These are phyloP conservation scores for Pseudocercospora vitis DNA, from an alignment of 2,329 filamentous ascomycete species.

Conservation along the genomic window DNA sequence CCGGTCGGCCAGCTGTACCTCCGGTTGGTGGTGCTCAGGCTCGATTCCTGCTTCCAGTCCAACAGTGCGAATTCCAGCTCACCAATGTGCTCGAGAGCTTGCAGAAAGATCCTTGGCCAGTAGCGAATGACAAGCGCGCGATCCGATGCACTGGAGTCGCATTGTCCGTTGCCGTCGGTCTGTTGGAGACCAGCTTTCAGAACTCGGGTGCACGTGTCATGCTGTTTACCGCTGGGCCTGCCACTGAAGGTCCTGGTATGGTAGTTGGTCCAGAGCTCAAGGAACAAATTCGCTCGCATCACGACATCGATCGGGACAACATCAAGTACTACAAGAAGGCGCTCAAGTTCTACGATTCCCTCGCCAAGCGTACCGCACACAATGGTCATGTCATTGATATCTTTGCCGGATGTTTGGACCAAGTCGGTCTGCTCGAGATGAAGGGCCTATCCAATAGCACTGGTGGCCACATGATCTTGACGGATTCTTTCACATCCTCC, in stretches of 20 bases:
- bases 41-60: conserved; percentile 88
- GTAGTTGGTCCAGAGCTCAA: conserved; percentile 94
- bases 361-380: conserved; percentile 91
- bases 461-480: conserved; percentile 96
- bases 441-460: conserved; percentile 95
- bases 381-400: conserved; percentile 98
- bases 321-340: conserved; percentile 99
- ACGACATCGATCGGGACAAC: conserved; percentile 97
- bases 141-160: conserved; percentile 93
- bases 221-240: conserved; percentile 92
- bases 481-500: conserved; percentile 96
- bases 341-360: conserved; percentile 92
- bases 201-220: conserved; percentile 94
- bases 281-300: conserved; percentile 95
- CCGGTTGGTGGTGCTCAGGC: conserved; percentile 77
- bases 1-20: conserved; percentile 61
- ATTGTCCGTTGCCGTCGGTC: conserved; percentile 88
- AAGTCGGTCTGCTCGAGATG: conserved; percentile 97
- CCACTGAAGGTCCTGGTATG: conserved; percentile 94
- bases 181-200: conserved; percentile 92
- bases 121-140: conserved; percentile 86
- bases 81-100: conserved; percentile 94
- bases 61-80: conserved; percentile 95
- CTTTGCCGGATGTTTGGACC: conserved; percentile 94
- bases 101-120: conserved; percentile 96